phyloP scores from a whole-genome alignment of 139 green algal species.

The Tetradesmus obliquus region DNA sequence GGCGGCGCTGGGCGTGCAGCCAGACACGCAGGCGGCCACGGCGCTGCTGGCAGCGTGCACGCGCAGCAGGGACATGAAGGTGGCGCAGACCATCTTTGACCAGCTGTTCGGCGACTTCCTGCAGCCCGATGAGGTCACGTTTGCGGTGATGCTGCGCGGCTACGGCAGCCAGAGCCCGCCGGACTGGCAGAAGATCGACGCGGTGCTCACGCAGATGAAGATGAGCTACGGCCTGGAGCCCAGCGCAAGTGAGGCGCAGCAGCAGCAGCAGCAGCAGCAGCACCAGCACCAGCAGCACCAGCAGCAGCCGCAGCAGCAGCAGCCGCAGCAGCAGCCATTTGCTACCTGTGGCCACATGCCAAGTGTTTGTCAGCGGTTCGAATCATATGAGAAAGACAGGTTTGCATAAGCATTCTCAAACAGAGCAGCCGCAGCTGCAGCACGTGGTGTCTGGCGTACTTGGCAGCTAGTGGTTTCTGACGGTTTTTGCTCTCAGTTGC shows the following conservation, averaged over 20 bases:
- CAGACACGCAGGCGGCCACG: slow-evolving; percentile 84
- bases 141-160: slow-evolving; percentile 82
- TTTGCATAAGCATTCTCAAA: no score
- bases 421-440: no score
- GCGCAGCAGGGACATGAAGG: slow-evolving; percentile 75
- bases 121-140: slow-evolving; percentile 84
- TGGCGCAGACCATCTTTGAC: slow-evolving; percentile 83
- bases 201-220: slow-evolving; percentile 75
- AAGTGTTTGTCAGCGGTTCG: no score
- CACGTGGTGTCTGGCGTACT: no score
- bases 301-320: not conserved
- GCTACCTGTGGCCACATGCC: not conserved
- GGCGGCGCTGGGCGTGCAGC: slow-evolving; percentile 79
- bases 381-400: not conserved
- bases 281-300: not conserved
- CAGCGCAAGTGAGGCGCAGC: slow-evolving; percentile 58
- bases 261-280: not conserved
- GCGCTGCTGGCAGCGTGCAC: slow-evolving; percentile 83
- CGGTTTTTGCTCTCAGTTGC: no score
- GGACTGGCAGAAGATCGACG: slow-evolving; percentile 77
- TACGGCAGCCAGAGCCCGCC: slow-evolving; percentile 76
- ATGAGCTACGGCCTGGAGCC: slow-evolving; percentile 68
- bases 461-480: no score
- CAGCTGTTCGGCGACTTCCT: slow-evolving; percentile 86
- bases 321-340: not conserved